phyloP scores from a whole-genome alignment of 768 basidiomycete genomes.

The Pulveroboletus ravenelii region DNA sequence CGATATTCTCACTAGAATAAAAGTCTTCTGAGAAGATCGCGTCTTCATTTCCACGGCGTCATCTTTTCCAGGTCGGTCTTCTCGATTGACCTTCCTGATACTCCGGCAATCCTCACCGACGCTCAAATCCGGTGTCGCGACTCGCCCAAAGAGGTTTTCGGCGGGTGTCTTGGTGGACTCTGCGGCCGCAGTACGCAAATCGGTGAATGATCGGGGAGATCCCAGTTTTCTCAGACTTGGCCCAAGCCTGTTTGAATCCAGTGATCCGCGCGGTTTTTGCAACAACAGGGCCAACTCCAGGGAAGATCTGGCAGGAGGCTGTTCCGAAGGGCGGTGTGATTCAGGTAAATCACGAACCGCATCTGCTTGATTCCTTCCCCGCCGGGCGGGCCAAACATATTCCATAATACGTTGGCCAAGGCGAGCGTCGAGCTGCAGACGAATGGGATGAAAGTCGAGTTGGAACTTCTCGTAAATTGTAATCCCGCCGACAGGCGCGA shows the following conservation, averaged over 20 bases:
- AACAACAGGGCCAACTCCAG: slow-evolving; percentile 47
- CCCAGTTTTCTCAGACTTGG: slow-evolving; percentile 51
- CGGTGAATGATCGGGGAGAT: slow-evolving; percentile 66
- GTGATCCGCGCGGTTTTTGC: slow-evolving; percentile 28
- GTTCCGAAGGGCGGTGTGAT: slow-evolving; percentile 18
- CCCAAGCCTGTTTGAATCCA: slow-evolving; percentile 31
- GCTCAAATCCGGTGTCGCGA: slow-evolving; percentile 14
- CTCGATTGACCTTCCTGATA: slow-evolving; percentile 15
- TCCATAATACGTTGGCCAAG: slow-evolving; percentile 80
- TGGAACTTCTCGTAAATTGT: slow-evolving; percentile 82
- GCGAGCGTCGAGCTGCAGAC: slow-evolving; percentile 79
- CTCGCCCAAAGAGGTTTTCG: slow-evolving; percentile 7
- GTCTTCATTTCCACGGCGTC: slow-evolving; percentile 81
- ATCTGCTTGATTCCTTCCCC: slow-evolving; percentile 23
- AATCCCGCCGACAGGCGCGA: slow-evolving; percentile 93
- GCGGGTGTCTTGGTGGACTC: slow-evolving; percentile 26
- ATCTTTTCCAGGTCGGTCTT: slow-evolving; percentile 30
- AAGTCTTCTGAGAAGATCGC: slow-evolving; percentile 78
- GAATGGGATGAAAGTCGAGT: slow-evolving; percentile 78
- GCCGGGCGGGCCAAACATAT: slow-evolving; percentile 78
- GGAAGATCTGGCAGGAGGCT: slow-evolving; percentile 37
- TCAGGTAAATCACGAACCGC: slow-evolving; percentile 8
- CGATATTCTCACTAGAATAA: slow-evolving; percentile 71
- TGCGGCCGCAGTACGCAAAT: slow-evolving; percentile 48
- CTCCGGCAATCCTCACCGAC: slow-evolving; percentile 20